Conservation (phyloP, 352 stramenopile species). For the Globisporangium nodosum region DNA sequence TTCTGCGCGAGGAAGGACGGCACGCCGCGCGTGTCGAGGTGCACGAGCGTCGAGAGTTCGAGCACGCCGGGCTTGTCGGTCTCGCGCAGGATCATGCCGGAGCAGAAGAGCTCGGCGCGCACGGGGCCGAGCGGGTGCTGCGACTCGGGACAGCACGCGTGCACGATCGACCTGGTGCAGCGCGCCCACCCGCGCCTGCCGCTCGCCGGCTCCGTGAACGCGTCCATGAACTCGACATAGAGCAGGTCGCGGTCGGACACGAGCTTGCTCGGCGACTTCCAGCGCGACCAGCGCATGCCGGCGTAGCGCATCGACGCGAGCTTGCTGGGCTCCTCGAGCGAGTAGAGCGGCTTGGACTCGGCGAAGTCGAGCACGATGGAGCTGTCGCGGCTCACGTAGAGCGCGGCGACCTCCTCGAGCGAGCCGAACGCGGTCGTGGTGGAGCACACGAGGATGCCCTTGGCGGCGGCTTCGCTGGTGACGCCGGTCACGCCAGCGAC, state of each 20-base stretch:
- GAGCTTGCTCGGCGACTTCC: conserved; percentile 44
- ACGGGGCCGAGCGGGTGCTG: conserved; percentile 48
- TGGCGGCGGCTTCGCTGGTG: conserved; percentile 15
- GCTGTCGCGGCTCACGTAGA: conserved; percentile 41
- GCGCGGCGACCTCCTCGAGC: conserved; percentile 53
- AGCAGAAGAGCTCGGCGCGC: conserved; percentile 46
- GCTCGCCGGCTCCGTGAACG: conserved; percentile 52
- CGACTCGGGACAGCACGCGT: conserved; percentile 50
- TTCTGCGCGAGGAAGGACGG: conserved; percentile 45
- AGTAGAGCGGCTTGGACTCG: conserved; percentile 44
- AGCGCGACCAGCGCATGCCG: conserved; percentile 52
- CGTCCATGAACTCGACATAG: conserved; percentile 63
- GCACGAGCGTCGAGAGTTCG: conserved; percentile 50
- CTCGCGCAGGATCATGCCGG: conserved; percentile 55
- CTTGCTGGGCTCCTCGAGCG: conserved; percentile 36
- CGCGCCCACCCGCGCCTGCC: conserved; percentile 61
- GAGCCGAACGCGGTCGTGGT: conserved; percentile 42
- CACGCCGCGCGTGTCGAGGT: conserved; percentile 39
- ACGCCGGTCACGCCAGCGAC: conserved; percentile 19
- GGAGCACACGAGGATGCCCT: conserved; percentile 59
- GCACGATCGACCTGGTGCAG: conserved; percentile 57
- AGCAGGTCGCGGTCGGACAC: conserved; percentile 50
- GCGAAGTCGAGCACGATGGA: conserved; percentile 46
- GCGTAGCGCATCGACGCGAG: conserved; percentile 37
- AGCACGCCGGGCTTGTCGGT: conserved; percentile 47